These are phyloP conservation scores for Cordia subcordata DNA, from an alignment of 257 asterid genomes.

Conservation along the genomic window DNA sequence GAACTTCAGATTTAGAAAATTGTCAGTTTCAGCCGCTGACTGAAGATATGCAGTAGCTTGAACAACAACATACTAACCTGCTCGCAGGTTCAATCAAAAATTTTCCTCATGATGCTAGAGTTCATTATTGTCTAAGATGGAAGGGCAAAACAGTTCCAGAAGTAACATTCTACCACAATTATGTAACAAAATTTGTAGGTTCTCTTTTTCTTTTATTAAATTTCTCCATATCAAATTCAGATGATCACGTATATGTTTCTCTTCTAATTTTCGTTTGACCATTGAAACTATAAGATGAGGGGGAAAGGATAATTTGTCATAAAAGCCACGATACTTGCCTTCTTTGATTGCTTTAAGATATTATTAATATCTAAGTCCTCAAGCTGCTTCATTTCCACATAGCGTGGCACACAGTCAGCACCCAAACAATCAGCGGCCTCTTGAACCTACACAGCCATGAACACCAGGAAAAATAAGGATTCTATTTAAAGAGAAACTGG, in stretches of 20 bases:
- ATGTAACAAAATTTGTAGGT: neutral
- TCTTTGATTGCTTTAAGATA: slow-evolving; percentile 47
- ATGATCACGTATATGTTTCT: neutral
- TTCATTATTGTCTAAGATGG: too few relatives aligned
- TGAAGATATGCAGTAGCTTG: too few relatives aligned
- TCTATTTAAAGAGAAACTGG: neutral
- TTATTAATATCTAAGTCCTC: slow-evolving; percentile 49
- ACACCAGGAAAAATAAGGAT: neutral
- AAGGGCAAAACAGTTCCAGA: too few relatives aligned
- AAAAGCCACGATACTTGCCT: slow-evolving; percentile 34
- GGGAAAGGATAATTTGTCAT: neutral
- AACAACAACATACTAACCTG: too few relatives aligned
- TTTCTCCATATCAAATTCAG: too few relatives aligned
- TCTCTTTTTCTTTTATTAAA: neutral
- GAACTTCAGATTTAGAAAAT: neutral
- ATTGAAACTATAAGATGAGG: neutral
- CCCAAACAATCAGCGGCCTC: slow-evolving; percentile 94
- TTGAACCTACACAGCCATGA: slow-evolving; percentile 49
- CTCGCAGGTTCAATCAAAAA: too few relatives aligned
- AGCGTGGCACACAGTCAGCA: slow-evolving; percentile 73
- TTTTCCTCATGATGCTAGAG: too few relatives aligned
- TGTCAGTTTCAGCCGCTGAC: too few relatives aligned
- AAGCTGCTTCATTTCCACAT: slow-evolving; percentile 57
- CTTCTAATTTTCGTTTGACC: neutral
- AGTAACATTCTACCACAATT: neutral